These are phyloP conservation scores for Penicillium sp. DNA, from an alignment of 2,329 filamentous ascomycete genomes.

Conservation along the genomic window DNA sequence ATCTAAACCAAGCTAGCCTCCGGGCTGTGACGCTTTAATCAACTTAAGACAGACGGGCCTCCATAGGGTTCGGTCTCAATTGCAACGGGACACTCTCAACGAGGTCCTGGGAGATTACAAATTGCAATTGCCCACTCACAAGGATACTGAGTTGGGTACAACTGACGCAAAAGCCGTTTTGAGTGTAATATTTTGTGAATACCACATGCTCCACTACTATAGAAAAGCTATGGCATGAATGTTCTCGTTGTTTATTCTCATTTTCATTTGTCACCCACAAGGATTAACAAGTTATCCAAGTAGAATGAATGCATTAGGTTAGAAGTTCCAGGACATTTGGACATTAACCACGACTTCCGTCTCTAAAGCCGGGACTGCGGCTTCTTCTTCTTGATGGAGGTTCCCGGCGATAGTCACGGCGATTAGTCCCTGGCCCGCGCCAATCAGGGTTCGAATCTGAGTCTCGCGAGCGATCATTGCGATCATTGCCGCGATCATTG, in stretches of 20 bases:
- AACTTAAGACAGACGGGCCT: slow-evolving; percentile 19
- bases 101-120: slow-evolving; percentile 10
- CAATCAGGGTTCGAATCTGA: slow-evolving; percentile 25
- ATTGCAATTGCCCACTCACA: background rate
- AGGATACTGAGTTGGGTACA: slow-evolving; percentile 2
- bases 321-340: background rate
- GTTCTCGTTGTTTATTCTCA: slow-evolving; percentile 5
- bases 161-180: slow-evolving; percentile 2
- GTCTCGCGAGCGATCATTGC: slow-evolving; percentile 27
- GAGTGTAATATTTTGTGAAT: slow-evolving; percentile 13
- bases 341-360: slow-evolving; percentile 25
- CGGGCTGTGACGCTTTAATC: slow-evolving; percentile 18
- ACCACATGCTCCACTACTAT: slow-evolving; percentile 6
- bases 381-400: slow-evolving; percentile 33
- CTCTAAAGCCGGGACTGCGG: slow-evolving; percentile 34
- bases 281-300: slow-evolving; percentile 1
- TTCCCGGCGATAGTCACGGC: slow-evolving; percentile 33
- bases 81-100: slow-evolving; percentile 20
- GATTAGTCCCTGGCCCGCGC: slow-evolving; percentile 21
- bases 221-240: slow-evolving; percentile 15
- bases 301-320: background rate
- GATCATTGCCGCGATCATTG: slow-evolving; percentile 25
- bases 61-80: slow-evolving; percentile 4
- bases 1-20: slow-evolving; percentile 2
- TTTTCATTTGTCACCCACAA: background rate